Evolutionary conservation across 2,329 filamentous ascomycete genomes (phyloP), one percentile per base, ranked within the genome.

Genomic region (Diatrype stigma): DNA sequence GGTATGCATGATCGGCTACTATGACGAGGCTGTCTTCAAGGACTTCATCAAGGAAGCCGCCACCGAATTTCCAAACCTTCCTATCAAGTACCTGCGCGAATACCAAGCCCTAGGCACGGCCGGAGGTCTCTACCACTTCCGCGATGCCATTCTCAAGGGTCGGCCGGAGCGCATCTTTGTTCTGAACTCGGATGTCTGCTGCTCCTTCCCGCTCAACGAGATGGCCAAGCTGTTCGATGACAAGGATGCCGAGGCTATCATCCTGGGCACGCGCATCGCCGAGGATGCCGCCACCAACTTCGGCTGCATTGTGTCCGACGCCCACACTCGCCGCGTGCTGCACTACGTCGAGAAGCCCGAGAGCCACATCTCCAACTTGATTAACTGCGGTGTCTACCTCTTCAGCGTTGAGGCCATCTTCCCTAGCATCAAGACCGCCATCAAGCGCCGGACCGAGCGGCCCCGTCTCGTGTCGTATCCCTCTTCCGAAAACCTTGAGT

Each of bases 281-380:
- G 90, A 95, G 66, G 93, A 97, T 51, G 89, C 92, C 19, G 93
- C 94, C 30, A 88, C 83, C 63, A 97, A 97, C 79, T 99, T 97
- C 69, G 94, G 94, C 56, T 99, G 94, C 80, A 96, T 97, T 66
- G 94, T 97, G 51, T 94, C 89, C 50, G 94, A 99, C 71, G 77
- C 87, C 42, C 90, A 96, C 74, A 96, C 89, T 58, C 92, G 93
- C 70, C 90, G 93, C 60, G 94, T 99, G 44, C 85, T 97, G 54
- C 94, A 99, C 77, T 97, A 99, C 74, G 94, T 99, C 69, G 94
- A 97, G 81, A 97, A 97, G 79, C 94, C 94, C 59, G 93, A 99
- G 73, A 91, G 89, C 50, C 89, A 96, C 73, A 96, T 99, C 73
- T 95, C 89, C 67, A 96, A 96, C 76, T 80, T 99, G 60, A 99